Evolutionary conservation across 108 stramenopile genomes (phyloP).

Genomic region (Stephanodiscus minutulus): DNA sequence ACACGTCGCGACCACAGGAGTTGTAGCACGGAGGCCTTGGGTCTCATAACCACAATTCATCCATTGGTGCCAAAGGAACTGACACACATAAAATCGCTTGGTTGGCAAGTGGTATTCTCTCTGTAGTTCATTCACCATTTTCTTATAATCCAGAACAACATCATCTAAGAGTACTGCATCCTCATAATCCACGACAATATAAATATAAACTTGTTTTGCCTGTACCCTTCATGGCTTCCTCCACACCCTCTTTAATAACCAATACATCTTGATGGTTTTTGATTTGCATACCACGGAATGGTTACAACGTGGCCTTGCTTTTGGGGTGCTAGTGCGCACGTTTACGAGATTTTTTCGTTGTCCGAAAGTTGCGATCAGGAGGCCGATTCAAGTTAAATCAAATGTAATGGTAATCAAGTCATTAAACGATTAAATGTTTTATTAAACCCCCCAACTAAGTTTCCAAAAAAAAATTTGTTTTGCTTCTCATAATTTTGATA

Average conservation of each 20-base stretch:
- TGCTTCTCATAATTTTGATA: too few species aligned
- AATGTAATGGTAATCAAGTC: too few species aligned
- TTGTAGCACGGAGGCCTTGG: too few species aligned
- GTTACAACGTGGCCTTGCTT: constrained; percentile 11
- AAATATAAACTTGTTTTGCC: constrained; percentile 6
- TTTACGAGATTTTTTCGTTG: too few species aligned
- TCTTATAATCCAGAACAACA: constrained; percentile 14
- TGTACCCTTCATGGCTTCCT: constrained; percentile 7
- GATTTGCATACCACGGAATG: constrained; percentile 29
- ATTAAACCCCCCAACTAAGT: too few species aligned
- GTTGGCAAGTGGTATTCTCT: constrained; percentile 11
- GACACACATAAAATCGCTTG: constrained; percentile 14
- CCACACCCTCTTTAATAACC: constrained; percentile 19
- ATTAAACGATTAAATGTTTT: too few species aligned
- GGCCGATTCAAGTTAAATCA: too few species aligned
- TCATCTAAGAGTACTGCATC: constrained; percentile 10
- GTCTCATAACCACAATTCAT: too few species aligned
- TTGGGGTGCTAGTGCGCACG: constrained; percentile 3
- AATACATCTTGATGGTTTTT: constrained; percentile 4
- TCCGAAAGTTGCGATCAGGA: too few species aligned
- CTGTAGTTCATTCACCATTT: constrained; percentile 10
- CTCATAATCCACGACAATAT: constrained; percentile 21
- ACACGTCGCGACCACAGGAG: too few species aligned
- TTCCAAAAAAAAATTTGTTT: too few species aligned
- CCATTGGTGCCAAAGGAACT: constrained; percentile 22